Percentiles rank a stretch among this genome's conserved stretches.
Evolutionary conservation across 2,329 filamentous ascomycete species (phyloP).

Genomic region (Lasiodiplodia sp.): DNA sequence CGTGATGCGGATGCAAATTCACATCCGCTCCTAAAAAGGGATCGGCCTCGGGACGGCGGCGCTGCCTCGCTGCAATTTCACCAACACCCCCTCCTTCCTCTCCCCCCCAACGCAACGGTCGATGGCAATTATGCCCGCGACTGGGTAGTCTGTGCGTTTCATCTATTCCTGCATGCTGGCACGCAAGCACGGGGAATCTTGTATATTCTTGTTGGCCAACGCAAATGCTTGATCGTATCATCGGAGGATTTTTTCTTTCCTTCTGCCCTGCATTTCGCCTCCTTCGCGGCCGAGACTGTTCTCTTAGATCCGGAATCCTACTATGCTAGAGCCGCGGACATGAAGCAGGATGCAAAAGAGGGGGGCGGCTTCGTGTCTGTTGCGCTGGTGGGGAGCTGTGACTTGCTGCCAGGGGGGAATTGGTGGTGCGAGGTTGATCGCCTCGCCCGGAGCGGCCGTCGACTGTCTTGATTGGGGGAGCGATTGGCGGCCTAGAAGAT

Average conservation of each 20-base stretch:
- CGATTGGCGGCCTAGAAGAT: neutral
- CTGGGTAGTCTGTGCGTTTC: neutral
- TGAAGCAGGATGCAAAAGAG: neutral
- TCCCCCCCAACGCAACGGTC: neutral
- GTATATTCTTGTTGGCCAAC: neutral
- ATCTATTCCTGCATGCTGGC: neutral
- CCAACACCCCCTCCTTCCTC: neutral
- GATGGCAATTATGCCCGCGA: neutral
- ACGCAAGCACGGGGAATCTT: neutral
- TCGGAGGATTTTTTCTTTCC: neutral
- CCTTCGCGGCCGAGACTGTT: neutral
- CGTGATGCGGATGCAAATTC: neutral
- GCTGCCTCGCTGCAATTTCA: constrained; percentile 24
- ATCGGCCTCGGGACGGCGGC: constrained; percentile 23
- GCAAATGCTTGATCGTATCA: neutral
- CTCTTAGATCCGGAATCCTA: neutral
- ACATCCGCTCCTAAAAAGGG: neutral
- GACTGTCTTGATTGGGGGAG: neutral
- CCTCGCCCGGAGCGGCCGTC: neutral
- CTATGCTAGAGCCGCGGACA: neutral
- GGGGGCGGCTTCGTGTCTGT: neutral
- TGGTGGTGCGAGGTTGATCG: neutral
- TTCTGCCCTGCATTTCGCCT: neutral
- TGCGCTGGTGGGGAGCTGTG: neutral
- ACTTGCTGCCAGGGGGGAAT: constrained; percentile 9